phyloP scores from a whole-genome alignment of 2,329 filamentous ascomycete genomes.

The Pseudocercospora eumusae region DNA sequence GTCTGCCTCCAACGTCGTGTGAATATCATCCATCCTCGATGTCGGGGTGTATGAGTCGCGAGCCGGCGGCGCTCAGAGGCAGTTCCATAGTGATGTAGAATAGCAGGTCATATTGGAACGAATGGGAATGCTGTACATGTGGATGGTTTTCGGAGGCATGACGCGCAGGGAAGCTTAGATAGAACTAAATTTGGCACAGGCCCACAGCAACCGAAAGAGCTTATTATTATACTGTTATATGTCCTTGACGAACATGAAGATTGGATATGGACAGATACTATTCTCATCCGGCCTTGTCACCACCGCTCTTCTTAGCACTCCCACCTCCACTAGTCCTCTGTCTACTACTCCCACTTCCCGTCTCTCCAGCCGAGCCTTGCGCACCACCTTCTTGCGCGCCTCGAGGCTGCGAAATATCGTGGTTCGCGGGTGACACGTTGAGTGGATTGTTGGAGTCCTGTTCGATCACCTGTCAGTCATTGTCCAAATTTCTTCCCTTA shows the following conservation, averaged over 20 bases:
- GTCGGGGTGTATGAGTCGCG: slow-evolving; percentile 3
- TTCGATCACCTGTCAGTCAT: slow-evolving; percentile 11
- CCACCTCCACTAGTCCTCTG: slow-evolving; percentile 32
- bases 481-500: not conserved
- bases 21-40: slow-evolving; percentile 35
- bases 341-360: slow-evolving; percentile 36
- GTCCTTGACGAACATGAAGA: not conserved
- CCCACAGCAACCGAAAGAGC: not conserved
- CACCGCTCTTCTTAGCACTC: slow-evolving; percentile 35
- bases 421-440: slow-evolving; percentile 63
- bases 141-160: too few species aligned
- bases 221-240: not conserved
- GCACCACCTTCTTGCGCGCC: slow-evolving; percentile 46
- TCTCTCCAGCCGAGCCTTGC: slow-evolving; percentile 41
- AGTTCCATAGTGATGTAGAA: not conserved
- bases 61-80: not conserved
- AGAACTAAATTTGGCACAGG: not conserved
- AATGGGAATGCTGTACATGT: not conserved
- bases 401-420: slow-evolving; percentile 56
- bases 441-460: slow-evolving; percentile 52
- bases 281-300: not conserved
- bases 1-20: slow-evolving; percentile 56
- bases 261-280: not conserved
- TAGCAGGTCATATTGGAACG: not conserved
- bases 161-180: too few species aligned